Percentiles rank a stretch among this genome's conserved stretches.
Conservation (phyloP, 495 filamentous ascomycete species). For the Amorphotheca resinae region DNA sequence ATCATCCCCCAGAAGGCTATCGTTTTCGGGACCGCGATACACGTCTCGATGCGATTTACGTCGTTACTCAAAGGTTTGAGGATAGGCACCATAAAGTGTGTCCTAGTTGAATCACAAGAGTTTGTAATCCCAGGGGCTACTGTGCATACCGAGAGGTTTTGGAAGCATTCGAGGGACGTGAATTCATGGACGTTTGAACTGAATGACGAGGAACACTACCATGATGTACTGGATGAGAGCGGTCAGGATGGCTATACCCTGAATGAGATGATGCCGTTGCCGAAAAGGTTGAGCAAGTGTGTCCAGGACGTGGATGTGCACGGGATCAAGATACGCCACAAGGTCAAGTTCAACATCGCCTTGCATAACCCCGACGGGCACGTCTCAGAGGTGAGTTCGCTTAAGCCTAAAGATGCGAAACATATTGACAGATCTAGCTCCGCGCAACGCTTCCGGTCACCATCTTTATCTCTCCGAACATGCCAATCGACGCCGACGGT, state of each 20-base stretch:
- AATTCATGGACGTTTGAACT: conserved; percentile 49
- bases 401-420: neutral
- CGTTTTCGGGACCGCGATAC: conserved; percentile 74
- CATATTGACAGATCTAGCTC: conserved; percentile 30
- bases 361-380: conserved; percentile 91
- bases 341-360: conserved; percentile 72
- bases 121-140: conserved; percentile 39
- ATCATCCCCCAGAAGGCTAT: conserved; percentile 81
- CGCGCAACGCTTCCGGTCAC: conserved; percentile 76
- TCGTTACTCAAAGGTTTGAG: conserved; percentile 78
- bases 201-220: conserved; percentile 41
- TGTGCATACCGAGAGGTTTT: conserved; percentile 39
- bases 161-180: conserved; percentile 51
- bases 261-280: conserved; percentile 53
- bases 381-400: conserved; percentile 57
- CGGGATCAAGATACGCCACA: conserved; percentile 79
- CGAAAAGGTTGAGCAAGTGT: conserved; percentile 63
- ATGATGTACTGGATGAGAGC: conserved; percentile 58
- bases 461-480: conserved; percentile 87
- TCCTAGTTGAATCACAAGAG: conserved; percentile 68
- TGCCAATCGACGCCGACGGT: conserved; percentile 71
- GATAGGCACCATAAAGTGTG: conserved; percentile 61
- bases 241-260: conserved; percentile 66
- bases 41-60: conserved; percentile 66
- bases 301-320: conserved; percentile 74